These are phyloP conservation scores for Tylopilus sp. DNA, from an alignment of 1,284 basidiomycete species.

Conservation along the genomic window DNA sequence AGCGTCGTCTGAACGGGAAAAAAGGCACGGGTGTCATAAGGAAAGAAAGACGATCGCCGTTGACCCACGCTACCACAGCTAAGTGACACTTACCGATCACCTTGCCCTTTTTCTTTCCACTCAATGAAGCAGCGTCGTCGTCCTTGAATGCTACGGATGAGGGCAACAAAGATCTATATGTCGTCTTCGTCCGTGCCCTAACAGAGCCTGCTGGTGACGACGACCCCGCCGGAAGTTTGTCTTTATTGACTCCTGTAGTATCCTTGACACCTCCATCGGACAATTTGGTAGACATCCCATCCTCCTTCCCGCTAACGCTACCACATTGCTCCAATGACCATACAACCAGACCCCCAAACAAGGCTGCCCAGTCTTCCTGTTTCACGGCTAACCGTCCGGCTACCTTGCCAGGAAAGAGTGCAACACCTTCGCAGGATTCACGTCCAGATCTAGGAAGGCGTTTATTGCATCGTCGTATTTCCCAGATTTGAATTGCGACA, in stretches of 20 bases:
- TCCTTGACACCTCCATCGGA: slow-evolving; percentile 29
- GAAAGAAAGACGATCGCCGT: slow-evolving; percentile 8
- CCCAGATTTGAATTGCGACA: slow-evolving; percentile 78
- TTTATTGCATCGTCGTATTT: slow-evolving; percentile 87
- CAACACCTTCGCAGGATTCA: slow-evolving; percentile 94
- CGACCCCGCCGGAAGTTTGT: slow-evolving; percentile 42
- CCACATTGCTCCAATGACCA: slow-evolving; percentile 23
- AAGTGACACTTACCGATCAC: slow-evolving; percentile 37
- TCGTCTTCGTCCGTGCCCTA: slow-evolving; percentile 62
- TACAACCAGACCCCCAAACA: slow-evolving; percentile 83
- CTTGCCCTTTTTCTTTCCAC: slow-evolving; percentile 51
- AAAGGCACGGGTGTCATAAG: neutral
- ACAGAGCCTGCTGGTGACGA: slow-evolving; percentile 59
- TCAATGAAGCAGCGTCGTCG: slow-evolving; percentile 69
- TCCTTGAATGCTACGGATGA: slow-evolving; percentile 56
- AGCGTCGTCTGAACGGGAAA: slow-evolving; percentile 59
- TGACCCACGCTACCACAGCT: neutral
- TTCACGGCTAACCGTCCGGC: slow-evolving; percentile 83
- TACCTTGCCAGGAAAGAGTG: slow-evolving; percentile 87
- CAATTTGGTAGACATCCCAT: slow-evolving; percentile 44
- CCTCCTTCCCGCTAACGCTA: slow-evolving; percentile 26
- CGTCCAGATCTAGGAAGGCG: slow-evolving; percentile 88
- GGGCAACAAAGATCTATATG: slow-evolving; percentile 63
- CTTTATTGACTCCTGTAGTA: slow-evolving; percentile 26
- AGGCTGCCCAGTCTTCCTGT: slow-evolving; percentile 80